Base-by-base conservation (phyloP, 1,139 yeast genomes). In the Hemisphaericaspora subhashii region DNA sequence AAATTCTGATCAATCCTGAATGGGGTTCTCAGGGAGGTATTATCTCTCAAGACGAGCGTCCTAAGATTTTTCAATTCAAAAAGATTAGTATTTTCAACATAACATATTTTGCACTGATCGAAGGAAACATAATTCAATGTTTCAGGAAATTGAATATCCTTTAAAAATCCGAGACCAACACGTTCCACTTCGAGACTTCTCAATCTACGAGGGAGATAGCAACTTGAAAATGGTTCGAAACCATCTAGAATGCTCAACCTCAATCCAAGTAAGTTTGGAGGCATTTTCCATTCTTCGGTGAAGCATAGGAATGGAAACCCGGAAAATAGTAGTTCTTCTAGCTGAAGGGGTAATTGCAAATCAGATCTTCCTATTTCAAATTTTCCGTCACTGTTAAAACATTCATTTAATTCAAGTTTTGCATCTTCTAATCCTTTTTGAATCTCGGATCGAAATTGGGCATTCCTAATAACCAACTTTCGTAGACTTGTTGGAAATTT, bases 241-340 rank as follows among this genome's bases (percentile, higher is more conserved):
- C 31, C 25, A 9, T 33, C 36, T 18, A 33, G 20, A 12, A 12
- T 15, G 22, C 20, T 11, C 6, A 26, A 26, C 14, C 18, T 25
- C 31, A 28, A 33, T 20, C 24, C 17, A 16, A 5, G 11, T 15
- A 33, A 28, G 13, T 12, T 10, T 13, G 17, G 8, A 12, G 36
- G 36, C 7, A 33, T 26, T 33, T 26, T 33, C 36, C 36, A 33
- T 17, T 23, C 13, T 10, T 20, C 14, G 16, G 22, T 18, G 26
- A 33, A 33, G n/a, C 13, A 11, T 12, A 26, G 13, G 16, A 18
- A 33, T 4, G 36, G 26, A 16, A 33, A 33, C 10, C 29, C 29
- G 26, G 8, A 6, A 17, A 33, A 18, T 13, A 20, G 26, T 14
- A 33, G 22, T 10, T 18, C 31, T 33, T 17, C 18, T 11, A 33